Evolutionary conservation across 2,329 filamentous ascomycete genomes (phyloP), one percentile per base, ranked within the genome.

Genomic region (Metarhizium album): DNA sequence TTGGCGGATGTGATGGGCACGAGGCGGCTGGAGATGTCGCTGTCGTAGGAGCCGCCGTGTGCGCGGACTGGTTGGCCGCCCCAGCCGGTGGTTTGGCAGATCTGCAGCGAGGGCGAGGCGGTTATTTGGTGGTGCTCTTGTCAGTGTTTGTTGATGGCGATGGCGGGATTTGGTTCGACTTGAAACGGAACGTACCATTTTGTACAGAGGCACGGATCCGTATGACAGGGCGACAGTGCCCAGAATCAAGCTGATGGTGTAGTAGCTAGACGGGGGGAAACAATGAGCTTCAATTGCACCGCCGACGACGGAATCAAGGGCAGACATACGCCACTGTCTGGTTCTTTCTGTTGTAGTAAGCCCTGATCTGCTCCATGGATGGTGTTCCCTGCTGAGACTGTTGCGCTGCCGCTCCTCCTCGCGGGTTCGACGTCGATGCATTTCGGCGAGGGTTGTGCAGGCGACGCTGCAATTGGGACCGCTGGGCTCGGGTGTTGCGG

Each of bases 1-100:
- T 87, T 87, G 53, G 87, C 86, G 59, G 82, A 76, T 18, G 82
- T 87, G 38, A 96, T 84, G 16, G 93, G 93, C 45, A 83, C 78
- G 43, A 98, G 79, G 50, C 90, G 87, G 46, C 78, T 76, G 35
- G 90, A 80, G 24, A 87, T 80, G 66, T 94, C 86, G 51, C 72
- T 74, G 52, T 76, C 74, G 49, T 63, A 65, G 46, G 69, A 67
- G 48, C 71, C 70, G 47, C 71, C 70, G 70, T 88, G 84, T 45
- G 89, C 89, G 64, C 90, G 88, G 56, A 96, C 80, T 31, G 91
- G 91, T 65, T 95, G 89, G 40, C 91, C 91, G 60, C 89, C 89
- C 89, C 89, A 97, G 61, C 91, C 87, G 13, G 85, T 90, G 16
- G 86, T 87, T 71, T 86, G 82, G 70, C 87, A 91, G 63, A 91